Evolutionary conservation across 257 asterid species (phyloP), one percentile per base, ranked within the genome.

Genomic region (Leonotis leonurus): DNA sequence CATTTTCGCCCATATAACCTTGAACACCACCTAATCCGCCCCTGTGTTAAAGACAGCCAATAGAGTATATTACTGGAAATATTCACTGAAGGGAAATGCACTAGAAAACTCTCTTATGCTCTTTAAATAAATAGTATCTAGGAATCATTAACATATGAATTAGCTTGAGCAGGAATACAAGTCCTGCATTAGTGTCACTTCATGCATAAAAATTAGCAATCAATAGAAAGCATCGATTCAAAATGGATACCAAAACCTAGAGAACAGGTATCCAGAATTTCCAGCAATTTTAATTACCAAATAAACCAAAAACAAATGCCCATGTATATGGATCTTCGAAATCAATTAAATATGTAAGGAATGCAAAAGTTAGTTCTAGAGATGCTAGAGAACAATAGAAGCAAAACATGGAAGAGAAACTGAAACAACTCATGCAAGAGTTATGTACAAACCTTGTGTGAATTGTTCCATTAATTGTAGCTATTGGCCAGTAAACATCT

Each of bases 401-500:
- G 25, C 8, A 37, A 59, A 18, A 33, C 12, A 57, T 12, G 58
- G 37, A 39, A 61, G 18, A 17, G 35, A 57, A 67, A 35, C 64
- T 18, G 57, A 62, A 70, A 56, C 44, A 77, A 59, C 4, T 64
- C 29, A 56, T 58, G 59, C 27, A 49, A 60, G 27, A 52, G 64
- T 51, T 51, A 13, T 22, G 18, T 52, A 77, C 95, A 70, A 46
- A 93, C 99, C 92, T 66, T 51, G 88, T 69, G 67, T 59, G 64
- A 65, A 93, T 82, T 75, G 82, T 89, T 73, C 99, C 99, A 62
- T 90, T 87, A 18, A 93, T 89, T 21, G 44, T 67, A 49, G 99
- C 97, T 62, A 90, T 26, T 17, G 96, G 96, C 86, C 87, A 93
- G 69, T 87, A 93, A 56, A 84, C 88, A 76, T 93, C 99, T 68